Base-by-base conservation (phyloP, 805 yeast genomes). In the Saccharomycopsis sp. region DNA sequence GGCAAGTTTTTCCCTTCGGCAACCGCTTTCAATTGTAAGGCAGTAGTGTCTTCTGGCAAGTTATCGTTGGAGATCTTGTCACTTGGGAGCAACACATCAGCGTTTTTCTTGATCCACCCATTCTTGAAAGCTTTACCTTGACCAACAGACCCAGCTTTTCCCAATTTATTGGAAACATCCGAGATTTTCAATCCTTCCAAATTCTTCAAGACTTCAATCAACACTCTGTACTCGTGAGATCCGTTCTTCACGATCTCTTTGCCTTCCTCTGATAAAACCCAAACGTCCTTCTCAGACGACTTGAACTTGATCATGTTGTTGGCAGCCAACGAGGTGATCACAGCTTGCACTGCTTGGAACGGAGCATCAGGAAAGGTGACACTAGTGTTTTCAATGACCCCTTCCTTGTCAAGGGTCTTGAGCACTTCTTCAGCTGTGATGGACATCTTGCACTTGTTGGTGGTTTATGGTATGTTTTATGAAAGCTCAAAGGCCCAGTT, bases 81-180 rank as follows among this genome's bases (percentile, higher is more conserved):
- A 38, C 57, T 74, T 21, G 83, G 59, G 38, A 84, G 73, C 52
- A 89, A 71, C 54, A 71, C 76, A 52, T 83, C 94, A 43, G 89
- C 94, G 45, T 80, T 83, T 60, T 94, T 92, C 49, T 73, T 65
- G 54, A 92, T 79, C 99, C 99, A 92, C 31, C 94, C 94, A 61
- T 88, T 88, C 63, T 87, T 89, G 73, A 92, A 94, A 13, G 97
- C 99, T 55, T 88, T 79, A 52, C 94, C 95, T 66, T 92, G 98
- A 49, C 98, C 99, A 50, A 89, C 71, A 53, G 80, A 79, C 48
- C 96, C 97, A 45, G 76, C 76, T 39, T 76, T 66, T 42, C 96
- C 96, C 63, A 89, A 67, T 50, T 80, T 72, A 42, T 77, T 58
- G 38, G 64, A 64, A 40, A 82, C 84, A 40, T 89, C 96, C 18